Evolutionary conservation across 2,329 filamentous ascomycete species (phyloP).

Genomic region (Beauveria asiatica): DNA sequence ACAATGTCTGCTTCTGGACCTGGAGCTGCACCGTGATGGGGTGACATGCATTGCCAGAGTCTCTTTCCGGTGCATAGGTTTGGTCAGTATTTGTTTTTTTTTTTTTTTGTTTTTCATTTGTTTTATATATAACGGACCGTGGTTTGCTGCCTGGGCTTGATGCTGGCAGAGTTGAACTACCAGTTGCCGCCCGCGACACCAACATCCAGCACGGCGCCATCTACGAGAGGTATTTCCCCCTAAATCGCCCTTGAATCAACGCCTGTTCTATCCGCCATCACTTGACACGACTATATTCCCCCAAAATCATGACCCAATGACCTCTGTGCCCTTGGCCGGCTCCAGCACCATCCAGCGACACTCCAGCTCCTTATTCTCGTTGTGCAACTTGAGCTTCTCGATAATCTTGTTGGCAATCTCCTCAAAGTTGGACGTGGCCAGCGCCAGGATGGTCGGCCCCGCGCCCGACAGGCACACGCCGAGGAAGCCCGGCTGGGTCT

Average conservation of each 20-base stretch:
- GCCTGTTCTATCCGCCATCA: background rate
- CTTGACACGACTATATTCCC: background rate
- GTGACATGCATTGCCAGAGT: background rate
- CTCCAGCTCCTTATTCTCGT: conserved; percentile 53
- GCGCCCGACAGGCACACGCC: conserved; percentile 94
- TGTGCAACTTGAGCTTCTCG: conserved; percentile 56
- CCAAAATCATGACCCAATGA: conserved; percentile 27
- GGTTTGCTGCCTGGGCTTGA: background rate
- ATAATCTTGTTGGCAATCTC: conserved; percentile 77
- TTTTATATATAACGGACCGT: background rate
- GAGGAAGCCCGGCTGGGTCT: conserved; percentile 76
- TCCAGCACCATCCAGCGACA: conserved; percentile 85
- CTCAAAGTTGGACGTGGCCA: conserved; percentile 85
- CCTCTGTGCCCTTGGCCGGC: conserved; percentile 64
- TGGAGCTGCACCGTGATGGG: background rate
- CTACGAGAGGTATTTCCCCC: too few relatives aligned
- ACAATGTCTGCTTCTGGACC: too few relatives aligned
- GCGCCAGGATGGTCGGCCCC: conserved; percentile 86
- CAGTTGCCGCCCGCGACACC: background rate
- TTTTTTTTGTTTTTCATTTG: background rate
- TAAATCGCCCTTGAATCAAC: background rate
- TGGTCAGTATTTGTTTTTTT: background rate
- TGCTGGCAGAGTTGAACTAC: conserved; percentile 3
- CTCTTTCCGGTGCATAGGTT: background rate
- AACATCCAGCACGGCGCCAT: too few relatives aligned